phyloP scores from a whole-genome alignment of 1,139 yeast genomes.

The Lodderomyces elongisporus region DNA sequence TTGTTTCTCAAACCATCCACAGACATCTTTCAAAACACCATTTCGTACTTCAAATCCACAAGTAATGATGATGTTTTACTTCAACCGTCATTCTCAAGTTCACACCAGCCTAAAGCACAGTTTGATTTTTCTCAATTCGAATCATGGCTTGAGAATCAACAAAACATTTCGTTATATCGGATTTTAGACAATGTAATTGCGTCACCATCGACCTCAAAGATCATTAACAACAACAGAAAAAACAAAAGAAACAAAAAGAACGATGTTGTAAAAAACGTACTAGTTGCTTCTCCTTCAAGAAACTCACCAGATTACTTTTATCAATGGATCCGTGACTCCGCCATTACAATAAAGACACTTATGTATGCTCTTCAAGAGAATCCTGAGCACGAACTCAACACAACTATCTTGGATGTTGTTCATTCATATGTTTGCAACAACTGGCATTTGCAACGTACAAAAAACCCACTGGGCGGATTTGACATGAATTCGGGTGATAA shows the following conservation, averaged over 20 bases:
- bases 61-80: too few species aligned
- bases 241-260: too few species aligned
- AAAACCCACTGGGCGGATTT: constrained; percentile 67
- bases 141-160: constrained; percentile 53
- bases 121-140: constrained; percentile 27
- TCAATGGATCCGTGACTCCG: constrained; percentile 91
- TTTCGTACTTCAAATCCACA: too few species aligned
- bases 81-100: too few species aligned
- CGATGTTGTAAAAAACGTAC: too few species aligned
- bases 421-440: constrained; percentile 61
- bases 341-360: constrained; percentile 69
- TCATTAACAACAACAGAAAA: too few species aligned
- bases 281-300: constrained; percentile 80
- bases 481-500: constrained; percentile 18
- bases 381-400: constrained; percentile 12
- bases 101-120: background rate
- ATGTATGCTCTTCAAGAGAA: constrained; percentile 47
- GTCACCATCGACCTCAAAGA: too few species aligned
- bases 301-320: constrained; percentile 70
- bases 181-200: too few species aligned
- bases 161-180: constrained; percentile 44
- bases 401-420: constrained; percentile 24
- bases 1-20: too few species aligned
- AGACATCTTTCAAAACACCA: too few species aligned
- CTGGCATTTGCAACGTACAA: constrained; percentile 54